phyloP scores from a whole-genome alignment of 768 basidiomycete genomes.

The Termitomyces sp. region DNA sequence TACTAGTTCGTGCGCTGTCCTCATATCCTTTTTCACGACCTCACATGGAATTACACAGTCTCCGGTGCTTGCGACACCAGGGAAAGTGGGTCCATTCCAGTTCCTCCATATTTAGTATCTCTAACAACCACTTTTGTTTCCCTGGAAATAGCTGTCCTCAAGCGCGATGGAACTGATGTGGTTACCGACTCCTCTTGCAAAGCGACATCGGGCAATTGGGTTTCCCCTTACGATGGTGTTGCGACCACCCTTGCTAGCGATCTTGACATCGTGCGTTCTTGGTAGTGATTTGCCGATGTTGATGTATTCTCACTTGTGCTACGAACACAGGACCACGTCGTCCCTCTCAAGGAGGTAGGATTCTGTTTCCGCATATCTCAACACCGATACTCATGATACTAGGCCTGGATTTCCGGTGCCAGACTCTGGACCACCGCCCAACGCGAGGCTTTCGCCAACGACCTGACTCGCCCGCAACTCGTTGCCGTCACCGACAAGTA shows the following conservation, averaged over 20 bases:
- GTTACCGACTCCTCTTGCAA: slow-evolving; percentile 36
- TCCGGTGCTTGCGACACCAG: slow-evolving; percentile 50
- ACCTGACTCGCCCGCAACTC: slow-evolving; percentile 51
- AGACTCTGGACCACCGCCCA: slow-evolving; percentile 46
- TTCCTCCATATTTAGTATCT: background rate
- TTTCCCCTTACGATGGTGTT: slow-evolving; percentile 49
- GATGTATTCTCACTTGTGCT: background rate
- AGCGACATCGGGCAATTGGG: slow-evolving; percentile 48
- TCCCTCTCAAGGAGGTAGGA: slow-evolving; percentile 48
- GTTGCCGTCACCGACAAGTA: slow-evolving; percentile 43
- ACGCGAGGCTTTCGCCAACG: slow-evolving; percentile 52
- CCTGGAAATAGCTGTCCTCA: slow-evolving; percentile 32
- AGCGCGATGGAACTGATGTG: slow-evolving; percentile 42
- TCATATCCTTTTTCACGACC: background rate
- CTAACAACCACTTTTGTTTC: background rate
- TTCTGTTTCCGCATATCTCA: background rate
- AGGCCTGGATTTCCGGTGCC: slow-evolving; percentile 59
- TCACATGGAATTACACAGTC: slow-evolving; percentile 29
- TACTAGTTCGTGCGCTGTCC: slow-evolving; percentile 30
- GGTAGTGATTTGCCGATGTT: background rate
- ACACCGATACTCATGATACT: background rate
- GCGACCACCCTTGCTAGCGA: slow-evolving; percentile 40
- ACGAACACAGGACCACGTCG: slow-evolving; percentile 44
- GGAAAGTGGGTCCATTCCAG: slow-evolving; percentile 36
- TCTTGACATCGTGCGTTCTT: slow-evolving; percentile 43